These are phyloP conservation scores for Penicillium diatomitis DNA, from an alignment of 495 filamentous ascomycete genomes.

Conservation along the genomic window DNA sequence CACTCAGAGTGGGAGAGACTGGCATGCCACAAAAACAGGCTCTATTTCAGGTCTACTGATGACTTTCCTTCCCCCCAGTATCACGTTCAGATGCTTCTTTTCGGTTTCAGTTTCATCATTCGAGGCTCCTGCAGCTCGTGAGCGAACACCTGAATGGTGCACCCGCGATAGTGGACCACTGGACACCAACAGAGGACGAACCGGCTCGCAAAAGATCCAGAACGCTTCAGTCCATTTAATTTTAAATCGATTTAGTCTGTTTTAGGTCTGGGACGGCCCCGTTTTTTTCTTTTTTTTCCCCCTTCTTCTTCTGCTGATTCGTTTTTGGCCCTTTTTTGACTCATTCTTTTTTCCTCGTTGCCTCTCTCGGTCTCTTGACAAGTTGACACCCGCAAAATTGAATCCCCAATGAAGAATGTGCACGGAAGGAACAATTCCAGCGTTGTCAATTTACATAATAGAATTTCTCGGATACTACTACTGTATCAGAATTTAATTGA, in stretches of 20 bases:
- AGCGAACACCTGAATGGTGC: conserved; percentile 12
- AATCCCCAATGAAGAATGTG: too few relatives aligned
- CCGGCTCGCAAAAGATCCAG: conserved; percentile 13
- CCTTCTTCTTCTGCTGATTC: not conserved
- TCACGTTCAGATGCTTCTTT: too few relatives aligned
- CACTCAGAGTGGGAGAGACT: not conserved
- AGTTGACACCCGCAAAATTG: too few relatives aligned
- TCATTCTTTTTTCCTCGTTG: too few relatives aligned
- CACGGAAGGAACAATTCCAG: too few relatives aligned
- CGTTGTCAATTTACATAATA: too few relatives aligned
- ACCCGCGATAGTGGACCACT: not conserved
- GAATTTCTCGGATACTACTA: too few relatives aligned
- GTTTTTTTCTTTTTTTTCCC: conserved; percentile 2
- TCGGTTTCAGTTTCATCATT: too few relatives aligned
- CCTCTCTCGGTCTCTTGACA: too few relatives aligned
- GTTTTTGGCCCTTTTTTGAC: too few relatives aligned
- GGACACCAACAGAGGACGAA: conserved; percentile 11
- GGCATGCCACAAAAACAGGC: not conserved
- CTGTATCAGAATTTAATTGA: too few relatives aligned
- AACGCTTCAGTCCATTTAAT: conserved; percentile 12
- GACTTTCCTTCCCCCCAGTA: not conserved
- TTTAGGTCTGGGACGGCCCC: not conserved
- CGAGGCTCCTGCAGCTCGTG: not conserved
- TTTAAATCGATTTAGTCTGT: conserved; percentile 5
- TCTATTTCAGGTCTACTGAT: not conserved